phyloP scores from a whole-genome alignment of 345 rosid genomes.

The Syzygium grande region DNA sequence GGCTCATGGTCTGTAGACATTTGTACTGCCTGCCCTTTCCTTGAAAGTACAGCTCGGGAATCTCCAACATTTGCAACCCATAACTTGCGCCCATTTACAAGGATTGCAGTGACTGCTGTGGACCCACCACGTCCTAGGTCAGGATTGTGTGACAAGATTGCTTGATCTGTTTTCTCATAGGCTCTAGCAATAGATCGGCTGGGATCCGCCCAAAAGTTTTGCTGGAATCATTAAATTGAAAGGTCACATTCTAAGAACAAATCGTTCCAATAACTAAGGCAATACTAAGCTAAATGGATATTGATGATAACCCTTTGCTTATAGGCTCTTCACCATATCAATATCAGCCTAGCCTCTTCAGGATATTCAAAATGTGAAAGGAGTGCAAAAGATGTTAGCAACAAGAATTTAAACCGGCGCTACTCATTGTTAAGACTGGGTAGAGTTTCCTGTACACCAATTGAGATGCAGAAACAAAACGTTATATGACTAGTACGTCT shows the following conservation, averaged over 20 bases:
- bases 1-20: conserved; percentile 65
- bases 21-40: conserved; percentile 47
- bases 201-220: conserved; percentile 44
- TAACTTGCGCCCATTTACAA: conserved; percentile 41
- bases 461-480: background rate
- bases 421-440: background rate
- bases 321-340: background rate
- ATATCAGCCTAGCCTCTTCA: background rate
- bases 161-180: conserved; percentile 57
- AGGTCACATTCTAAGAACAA: background rate
- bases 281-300: background rate
- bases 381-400: background rate
- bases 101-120: conserved; percentile 70
- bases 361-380: background rate
- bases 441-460: background rate
- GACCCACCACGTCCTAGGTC: conserved; percentile 73
- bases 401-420: background rate
- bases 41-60: conserved; percentile 61
- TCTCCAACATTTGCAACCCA: conserved; percentile 75
- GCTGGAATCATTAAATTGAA: conserved; percentile 20
- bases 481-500: background rate
- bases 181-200: conserved; percentile 33
- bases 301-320: background rate
- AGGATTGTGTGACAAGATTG: conserved; percentile 46
- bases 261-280: background rate